phyloP scores from a whole-genome alignment of 1,139 yeast species.

The Yamadazyma atlantica region DNA sequence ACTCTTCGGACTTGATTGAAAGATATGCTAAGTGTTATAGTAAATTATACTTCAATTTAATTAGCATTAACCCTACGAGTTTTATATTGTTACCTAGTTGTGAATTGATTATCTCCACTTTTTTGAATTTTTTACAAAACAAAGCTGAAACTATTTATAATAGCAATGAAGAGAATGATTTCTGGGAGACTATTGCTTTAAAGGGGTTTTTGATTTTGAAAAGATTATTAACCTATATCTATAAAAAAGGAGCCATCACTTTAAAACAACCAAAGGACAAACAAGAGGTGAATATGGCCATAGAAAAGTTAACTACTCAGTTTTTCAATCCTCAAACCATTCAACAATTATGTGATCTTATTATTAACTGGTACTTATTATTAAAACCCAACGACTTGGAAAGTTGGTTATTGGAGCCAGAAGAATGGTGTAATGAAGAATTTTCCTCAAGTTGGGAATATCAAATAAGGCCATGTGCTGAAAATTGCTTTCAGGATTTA shows the following conservation, averaged over 20 bases:
- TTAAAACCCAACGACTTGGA: slow-evolving; percentile 75
- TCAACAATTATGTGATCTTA: slow-evolving; percentile 58
- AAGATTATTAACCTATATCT: slow-evolving; percentile 58
- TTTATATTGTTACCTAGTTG: slow-evolving; percentile 71
- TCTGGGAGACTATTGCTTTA: slow-evolving; percentile 78
- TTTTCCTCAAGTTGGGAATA: slow-evolving; percentile 77
- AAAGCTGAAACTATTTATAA: slow-evolving; percentile 63
- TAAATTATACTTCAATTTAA: slow-evolving; percentile 64
- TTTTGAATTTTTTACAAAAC: slow-evolving; percentile 57
- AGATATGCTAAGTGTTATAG: slow-evolving; percentile 74
- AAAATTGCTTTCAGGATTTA: slow-evolving; percentile 76
- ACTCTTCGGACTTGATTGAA: slow-evolving; percentile 58
- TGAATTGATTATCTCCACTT: slow-evolving; percentile 55
- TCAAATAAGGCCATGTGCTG: slow-evolving; percentile 86
- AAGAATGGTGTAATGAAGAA: slow-evolving; percentile 89
- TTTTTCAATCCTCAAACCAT: slow-evolving; percentile 61
- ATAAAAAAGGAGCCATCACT: slow-evolving; percentile 66
- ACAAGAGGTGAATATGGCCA: slow-evolving; percentile 59
- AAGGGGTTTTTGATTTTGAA: slow-evolving; percentile 70
- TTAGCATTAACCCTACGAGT: slow-evolving; percentile 62
- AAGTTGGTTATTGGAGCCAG: slow-evolving; percentile 83
- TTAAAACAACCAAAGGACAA: slow-evolving; percentile 63
- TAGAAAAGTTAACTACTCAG: slow-evolving; percentile 47
- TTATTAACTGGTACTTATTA: slow-evolving; percentile 72
- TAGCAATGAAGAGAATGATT: slow-evolving; percentile 50